A percentile compares a stretch with the other conserved stretches of the same genome.
Evolutionary conservation across 352 stramenopile genomes (phyloP).

Genomic region (Globisporangium nunn): DNA sequence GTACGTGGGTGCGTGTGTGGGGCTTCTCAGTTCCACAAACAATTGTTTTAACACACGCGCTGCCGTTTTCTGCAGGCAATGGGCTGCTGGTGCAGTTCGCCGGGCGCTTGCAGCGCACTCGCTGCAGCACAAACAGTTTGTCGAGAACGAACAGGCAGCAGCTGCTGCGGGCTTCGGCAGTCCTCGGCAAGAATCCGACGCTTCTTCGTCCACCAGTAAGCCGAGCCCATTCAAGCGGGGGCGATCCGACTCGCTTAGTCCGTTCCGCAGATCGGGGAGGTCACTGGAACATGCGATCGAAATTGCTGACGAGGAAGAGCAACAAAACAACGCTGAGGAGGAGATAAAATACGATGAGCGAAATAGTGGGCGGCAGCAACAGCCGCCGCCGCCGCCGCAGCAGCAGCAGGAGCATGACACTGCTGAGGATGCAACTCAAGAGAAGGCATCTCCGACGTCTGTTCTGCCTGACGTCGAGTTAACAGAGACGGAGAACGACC

Average conservation of each 20-base stretch:
- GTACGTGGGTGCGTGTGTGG: slow-evolving; percentile 15
- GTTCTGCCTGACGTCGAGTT: background rate
- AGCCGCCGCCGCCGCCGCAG: too few species aligned
- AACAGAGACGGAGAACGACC: slow-evolving; percentile 15
- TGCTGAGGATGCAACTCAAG: background rate
- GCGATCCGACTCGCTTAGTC: background rate
- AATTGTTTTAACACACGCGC: too few species aligned
- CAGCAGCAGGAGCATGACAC: background rate
- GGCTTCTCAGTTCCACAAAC: too few species aligned
- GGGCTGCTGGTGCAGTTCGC: slow-evolving; percentile 71
- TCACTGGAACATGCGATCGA: slow-evolving; percentile 3
- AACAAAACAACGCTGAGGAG: background rate
- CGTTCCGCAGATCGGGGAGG: background rate
- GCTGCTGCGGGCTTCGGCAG: background rate
- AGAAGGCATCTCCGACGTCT: background rate
- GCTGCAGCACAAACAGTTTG: slow-evolving; percentile 24
- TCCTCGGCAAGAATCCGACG: background rate
- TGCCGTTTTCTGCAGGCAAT: slow-evolving; percentile 35
- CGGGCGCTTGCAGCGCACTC: slow-evolving; percentile 63
- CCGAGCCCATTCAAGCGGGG: background rate
- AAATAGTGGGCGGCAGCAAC: too few species aligned
- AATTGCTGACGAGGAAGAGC: slow-evolving; percentile 3
- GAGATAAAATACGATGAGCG: background rate
- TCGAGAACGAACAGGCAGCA: slow-evolving; percentile 8
- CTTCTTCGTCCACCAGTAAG: background rate